Percentiles rank a stretch among this genome's conserved stretches.
phyloP scores from a whole-genome alignment of 192 early-diverging fungal species.

The Entomortierella lignicola region DNA sequence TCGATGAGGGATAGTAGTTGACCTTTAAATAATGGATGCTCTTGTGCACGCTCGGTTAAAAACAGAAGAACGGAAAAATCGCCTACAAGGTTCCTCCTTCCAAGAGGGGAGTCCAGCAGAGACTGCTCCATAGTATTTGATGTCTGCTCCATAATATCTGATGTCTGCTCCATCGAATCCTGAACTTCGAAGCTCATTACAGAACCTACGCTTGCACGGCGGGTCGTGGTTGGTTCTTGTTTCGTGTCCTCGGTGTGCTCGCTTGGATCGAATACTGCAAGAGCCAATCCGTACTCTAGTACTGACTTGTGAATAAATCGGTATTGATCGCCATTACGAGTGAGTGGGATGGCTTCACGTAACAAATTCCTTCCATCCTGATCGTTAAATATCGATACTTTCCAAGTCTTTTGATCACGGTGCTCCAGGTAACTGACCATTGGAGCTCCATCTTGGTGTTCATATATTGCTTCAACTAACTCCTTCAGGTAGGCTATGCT shows the following conservation, averaged over 20 bases:
- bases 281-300: neutral
- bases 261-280: neutral
- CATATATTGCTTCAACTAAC: no score
- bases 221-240: neutral
- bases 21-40: neutral
- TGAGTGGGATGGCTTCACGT: neutral
- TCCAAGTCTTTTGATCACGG: neutral
- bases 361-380: neutral
- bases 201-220: neutral
- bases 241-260: neutral
- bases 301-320: constrained; percentile 1
- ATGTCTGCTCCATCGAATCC: neutral
- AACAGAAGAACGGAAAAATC: neutral
- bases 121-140: neutral
- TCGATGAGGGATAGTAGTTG: neutral
- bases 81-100: neutral
- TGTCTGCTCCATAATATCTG: neutral
- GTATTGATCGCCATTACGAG: neutral
- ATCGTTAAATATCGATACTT: neutral
- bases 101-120: neutral
- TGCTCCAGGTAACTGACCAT: no score
- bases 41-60: neutral
- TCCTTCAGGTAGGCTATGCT: no score
- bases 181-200: neutral
- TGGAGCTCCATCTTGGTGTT: no score